Evolutionary conservation across 768 basidiomycete genomes (phyloP).

Genomic region (Clitopilus hobsonii): DNA sequence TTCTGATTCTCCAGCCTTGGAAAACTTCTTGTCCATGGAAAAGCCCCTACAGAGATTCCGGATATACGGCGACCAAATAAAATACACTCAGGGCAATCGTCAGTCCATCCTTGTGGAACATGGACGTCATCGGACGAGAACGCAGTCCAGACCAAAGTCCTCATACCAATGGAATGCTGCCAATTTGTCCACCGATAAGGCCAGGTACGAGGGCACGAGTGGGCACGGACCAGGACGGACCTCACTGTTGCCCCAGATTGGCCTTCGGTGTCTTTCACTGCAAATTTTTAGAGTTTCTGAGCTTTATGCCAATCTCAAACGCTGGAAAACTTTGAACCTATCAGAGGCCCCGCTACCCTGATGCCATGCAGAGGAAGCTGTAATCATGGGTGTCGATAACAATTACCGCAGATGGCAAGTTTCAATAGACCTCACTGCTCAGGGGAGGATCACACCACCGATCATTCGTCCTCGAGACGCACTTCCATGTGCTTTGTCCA

Average conservation of each 20-base stretch:
- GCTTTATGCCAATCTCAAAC: not conserved
- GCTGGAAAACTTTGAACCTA: not conserved
- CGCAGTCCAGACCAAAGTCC: not conserved
- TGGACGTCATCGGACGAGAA: no score
- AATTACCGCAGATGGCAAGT: not conserved
- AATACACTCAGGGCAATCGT: not conserved
- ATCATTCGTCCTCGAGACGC: not conserved
- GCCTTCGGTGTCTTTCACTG: no score
- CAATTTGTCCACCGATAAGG: not conserved
- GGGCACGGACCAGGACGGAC: no score
- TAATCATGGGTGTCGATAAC: not conserved
- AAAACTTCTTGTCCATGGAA: not conserved
- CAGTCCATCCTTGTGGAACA: not conserved
- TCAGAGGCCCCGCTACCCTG: not conserved
- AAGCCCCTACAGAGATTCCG: not conserved
- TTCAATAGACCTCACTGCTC: not conserved
- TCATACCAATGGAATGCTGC: no score
- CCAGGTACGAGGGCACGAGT: not conserved
- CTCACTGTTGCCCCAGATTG: not conserved
- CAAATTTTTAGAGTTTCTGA: no score
- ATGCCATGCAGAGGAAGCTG: not conserved
- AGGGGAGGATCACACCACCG: not conserved
- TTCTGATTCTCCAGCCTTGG: no score
- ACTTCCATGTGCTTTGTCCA: no score
- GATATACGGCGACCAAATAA: not conserved